Conservation (phyloP, 2,329 filamentous ascomycete species). For the Cladosporium sp. region DNA sequence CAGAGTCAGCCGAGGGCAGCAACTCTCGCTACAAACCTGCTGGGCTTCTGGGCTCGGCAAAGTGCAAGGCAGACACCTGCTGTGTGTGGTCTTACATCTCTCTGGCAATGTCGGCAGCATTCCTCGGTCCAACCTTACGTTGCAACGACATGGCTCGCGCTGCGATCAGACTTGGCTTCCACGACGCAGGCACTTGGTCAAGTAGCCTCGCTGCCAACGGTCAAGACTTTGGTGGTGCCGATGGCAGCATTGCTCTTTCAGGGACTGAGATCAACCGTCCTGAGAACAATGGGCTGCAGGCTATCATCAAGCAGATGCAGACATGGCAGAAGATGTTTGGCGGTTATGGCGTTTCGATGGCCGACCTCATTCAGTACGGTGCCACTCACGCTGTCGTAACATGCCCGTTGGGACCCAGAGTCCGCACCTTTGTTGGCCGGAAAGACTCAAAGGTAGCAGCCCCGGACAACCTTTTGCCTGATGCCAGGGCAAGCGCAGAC, state of each 20-base stretch:
- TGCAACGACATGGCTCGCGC: constrained; percentile 42
- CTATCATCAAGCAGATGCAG: constrained; percentile 15
- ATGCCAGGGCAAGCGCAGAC: constrained; percentile 25
- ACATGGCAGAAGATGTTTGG: constrained; percentile 23
- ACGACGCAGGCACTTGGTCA: constrained; percentile 45
- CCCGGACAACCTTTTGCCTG: constrained; percentile 33
- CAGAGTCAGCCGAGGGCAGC: constrained; percentile 15
- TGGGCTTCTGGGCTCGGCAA: constrained; percentile 5
- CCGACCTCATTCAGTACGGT: constrained; percentile 37
- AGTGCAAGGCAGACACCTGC: constrained; percentile 37
- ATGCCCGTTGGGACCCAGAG: constrained; percentile 36
- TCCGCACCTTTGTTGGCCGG: constrained; percentile 35
- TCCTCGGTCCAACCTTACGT: constrained; percentile 20
- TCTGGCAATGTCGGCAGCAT: constrained; percentile 29
- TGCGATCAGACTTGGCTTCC: constrained; percentile 46
- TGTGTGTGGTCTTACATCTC: constrained; percentile 43
- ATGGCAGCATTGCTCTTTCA: constrained; percentile 43
- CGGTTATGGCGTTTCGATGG: constrained; percentile 29
- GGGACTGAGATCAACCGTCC: constrained; percentile 36
- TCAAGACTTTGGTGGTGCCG: constrained; percentile 39
- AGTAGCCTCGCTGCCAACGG: constrained; percentile 29
- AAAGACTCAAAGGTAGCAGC: constrained; percentile 33
- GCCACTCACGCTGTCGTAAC: constrained; percentile 36
- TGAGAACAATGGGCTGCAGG: constrained; percentile 30
- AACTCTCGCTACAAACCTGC: constrained; percentile 17